Base-by-base conservation (phyloP, 768 basidiomycete species). In the Xerocomellus chrysenteron region DNA sequence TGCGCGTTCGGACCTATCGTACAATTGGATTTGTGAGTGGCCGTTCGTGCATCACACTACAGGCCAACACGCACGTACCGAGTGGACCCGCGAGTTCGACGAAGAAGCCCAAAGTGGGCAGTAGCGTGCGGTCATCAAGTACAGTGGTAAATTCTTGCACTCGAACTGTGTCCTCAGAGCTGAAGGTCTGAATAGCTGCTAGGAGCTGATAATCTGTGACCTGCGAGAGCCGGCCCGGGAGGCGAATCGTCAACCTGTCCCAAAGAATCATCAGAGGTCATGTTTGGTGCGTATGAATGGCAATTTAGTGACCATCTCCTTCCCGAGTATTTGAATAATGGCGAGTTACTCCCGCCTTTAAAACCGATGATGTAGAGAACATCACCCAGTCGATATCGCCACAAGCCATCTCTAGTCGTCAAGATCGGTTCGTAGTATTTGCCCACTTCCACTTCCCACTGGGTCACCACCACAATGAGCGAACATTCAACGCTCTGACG, bases 301-400 rank as follows among this genome's bases (percentile, higher is more conserved):
- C 3, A 19, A 51, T 28, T 44, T 24, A 60, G 65, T 54, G 13
- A 68, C 64, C 45, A 57, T 49, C 35, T 50, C 45, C 66, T 59
- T 28, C 63, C 63, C 7, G 30, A 33, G 14, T 48, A 55, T 12
- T 47, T 57, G 41, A 67, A 53, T 16, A 62, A 17, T 0, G 63
- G 66, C 1, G 42, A 26, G 9, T 50, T 45, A 8, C 26, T 44
- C 26, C 54, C 32, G 3, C 55, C 4, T 11, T 57, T 46, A 39
- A 66, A 68, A 16, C 67, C 67, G 3, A 57, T 28, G 13, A 67
- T 47, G 5, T 28, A 36, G 11, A 67, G 12, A 8, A 67, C n/a
- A 32, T 67, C 65, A 3, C 66, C 63, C 4, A 68, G 50, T 16
- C 33, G 57, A 30, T 67, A 65, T n/a, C 63, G 60, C 66, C 66